A percentile compares a stretch with the other conserved stretches of the same genome.
Evolutionary conservation across 192 early-diverging fungal species (phyloP).

Genomic region (Coemansia sp.): DNA sequence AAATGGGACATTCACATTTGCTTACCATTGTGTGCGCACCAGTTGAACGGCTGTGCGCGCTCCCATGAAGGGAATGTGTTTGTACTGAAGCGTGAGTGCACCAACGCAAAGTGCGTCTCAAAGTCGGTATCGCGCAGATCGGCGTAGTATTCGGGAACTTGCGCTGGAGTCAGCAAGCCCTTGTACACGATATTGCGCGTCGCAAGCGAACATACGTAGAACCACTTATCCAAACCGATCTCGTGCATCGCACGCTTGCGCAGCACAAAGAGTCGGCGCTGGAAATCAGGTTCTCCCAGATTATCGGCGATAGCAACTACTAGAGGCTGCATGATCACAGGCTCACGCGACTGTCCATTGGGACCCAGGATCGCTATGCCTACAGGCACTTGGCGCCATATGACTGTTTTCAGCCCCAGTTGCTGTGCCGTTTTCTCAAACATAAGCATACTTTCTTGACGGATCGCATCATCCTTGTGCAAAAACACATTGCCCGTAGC

Average conservation of each 20-base stretch:
- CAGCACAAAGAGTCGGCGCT: conserved; percentile 85
- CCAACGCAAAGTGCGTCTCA: conserved; percentile 90
- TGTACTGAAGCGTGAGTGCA: conserved; percentile 98
- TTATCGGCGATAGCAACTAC: conserved; percentile 60
- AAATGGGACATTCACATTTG: too few relatives aligned
- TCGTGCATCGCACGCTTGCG: conserved; percentile 88
- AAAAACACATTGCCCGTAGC: conserved; percentile 97
- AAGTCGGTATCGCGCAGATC: conserved; percentile 85
- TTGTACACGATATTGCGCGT: conserved; percentile 96
- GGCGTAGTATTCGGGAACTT: conserved; percentile 91
- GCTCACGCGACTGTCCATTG: conserved; percentile 84
- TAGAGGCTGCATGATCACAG: conserved; percentile 90
- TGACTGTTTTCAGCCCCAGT: conserved; percentile 74
- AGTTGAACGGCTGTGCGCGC: conserved; percentile 97
- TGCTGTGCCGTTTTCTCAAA: conserved; percentile 81
- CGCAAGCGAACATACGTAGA: conserved; percentile 96
- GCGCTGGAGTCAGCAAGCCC: conserved; percentile 91
- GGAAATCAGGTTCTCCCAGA: conserved; percentile 59
- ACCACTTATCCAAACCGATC: conserved; percentile 85
- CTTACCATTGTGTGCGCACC: conserved; percentile 97
- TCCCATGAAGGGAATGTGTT: conserved; percentile 99
- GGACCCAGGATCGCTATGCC: conserved; percentile 90
- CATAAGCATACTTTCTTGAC: conserved; percentile 66
- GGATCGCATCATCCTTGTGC: conserved; percentile 65
- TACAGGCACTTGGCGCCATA: conserved; percentile 88